phyloP scores from a whole-genome alignment of 2,329 filamentous ascomycete species.

The Fusarium veterinarium region DNA sequence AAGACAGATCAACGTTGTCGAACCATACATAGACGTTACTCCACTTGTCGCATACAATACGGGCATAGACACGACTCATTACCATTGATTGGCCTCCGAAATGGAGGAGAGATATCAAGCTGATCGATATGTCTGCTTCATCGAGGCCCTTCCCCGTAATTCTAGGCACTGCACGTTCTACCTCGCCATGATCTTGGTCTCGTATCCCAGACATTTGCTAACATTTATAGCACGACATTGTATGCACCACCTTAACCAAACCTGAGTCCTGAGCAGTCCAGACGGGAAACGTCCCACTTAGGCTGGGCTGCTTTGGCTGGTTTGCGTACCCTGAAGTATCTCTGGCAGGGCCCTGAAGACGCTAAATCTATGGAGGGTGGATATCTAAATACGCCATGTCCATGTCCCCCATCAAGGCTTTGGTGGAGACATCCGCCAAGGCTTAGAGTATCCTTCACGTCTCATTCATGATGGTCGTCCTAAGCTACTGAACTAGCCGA shows the following conservation, averaged over 20 bases:
- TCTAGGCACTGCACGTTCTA: not conserved
- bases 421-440: conserved; percentile 41
- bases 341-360: conserved; percentile 34
- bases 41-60: conserved; percentile 33
- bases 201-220: conserved; percentile 20
- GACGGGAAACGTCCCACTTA: conserved; percentile 35
- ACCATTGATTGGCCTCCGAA: conserved; percentile 1
- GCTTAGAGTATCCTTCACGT: conserved; percentile 29
- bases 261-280: conserved; percentile 29
- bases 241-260: conserved; percentile 27
- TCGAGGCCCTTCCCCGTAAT: conserved; percentile 3
- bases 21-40: conserved; percentile 38
- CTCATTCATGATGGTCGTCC: conserved; percentile 35
- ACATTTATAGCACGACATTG: conserved; percentile 34
- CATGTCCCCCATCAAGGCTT: conserved; percentile 34
- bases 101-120: not conserved
- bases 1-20: conserved; percentile 43
- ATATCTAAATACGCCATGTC: conserved; percentile 17
- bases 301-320: conserved; percentile 17
- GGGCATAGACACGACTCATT: conserved; percentile 11
- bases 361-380: conserved; percentile 43
- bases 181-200: conserved; percentile 13
- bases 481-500: conserved; percentile 25
- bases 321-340: conserved; percentile 43
- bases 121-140: conserved; percentile 7